A percentile compares a stretch with the other conserved stretches of the same genome.
Conservation (phyloP, 441 rosid genomes). For the Capsella rubella region DNA sequence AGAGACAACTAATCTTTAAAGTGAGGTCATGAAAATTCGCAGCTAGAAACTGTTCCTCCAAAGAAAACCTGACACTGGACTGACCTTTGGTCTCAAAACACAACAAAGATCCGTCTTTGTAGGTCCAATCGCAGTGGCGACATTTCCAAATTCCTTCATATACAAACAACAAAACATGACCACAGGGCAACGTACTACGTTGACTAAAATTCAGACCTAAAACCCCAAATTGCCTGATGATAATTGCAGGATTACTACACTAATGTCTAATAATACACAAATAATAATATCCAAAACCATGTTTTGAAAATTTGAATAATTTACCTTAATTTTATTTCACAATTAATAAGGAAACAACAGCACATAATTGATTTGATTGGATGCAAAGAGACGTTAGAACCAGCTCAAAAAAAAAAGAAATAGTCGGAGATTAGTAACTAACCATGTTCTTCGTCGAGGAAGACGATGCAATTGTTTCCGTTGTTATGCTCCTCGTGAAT, state of each 20-base stretch:
- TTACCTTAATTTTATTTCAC: background rate
- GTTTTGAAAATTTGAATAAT: conserved; percentile 1
- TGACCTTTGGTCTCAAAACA: conserved; percentile 61
- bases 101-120: conserved; percentile 46
- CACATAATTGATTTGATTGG: background rate
- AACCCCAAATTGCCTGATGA: background rate
- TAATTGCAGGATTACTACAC: conserved; percentile 1
- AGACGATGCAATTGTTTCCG: conserved; percentile 33
- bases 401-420: background rate
- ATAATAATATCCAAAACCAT: background rate
- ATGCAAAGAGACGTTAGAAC: background rate
- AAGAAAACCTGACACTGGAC: conserved; percentile 45
- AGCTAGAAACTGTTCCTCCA: conserved; percentile 4
- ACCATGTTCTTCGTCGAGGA: conserved; percentile 42
- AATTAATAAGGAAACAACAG: background rate
- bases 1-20: background rate
- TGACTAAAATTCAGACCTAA: conserved; percentile 1
- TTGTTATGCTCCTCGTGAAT: conserved; percentile 32
- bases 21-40: background rate
- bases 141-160: conserved; percentile 78
- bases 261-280: background rate
- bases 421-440: background rate
- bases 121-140: conserved; percentile 72
- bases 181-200: conserved; percentile 14
- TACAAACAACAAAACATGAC: conserved; percentile 48